Evolutionary conservation across 2,329 filamentous ascomycete species (phyloP), one percentile per base, ranked within the genome.

Genomic region (Ascochyta fabae): DNA sequence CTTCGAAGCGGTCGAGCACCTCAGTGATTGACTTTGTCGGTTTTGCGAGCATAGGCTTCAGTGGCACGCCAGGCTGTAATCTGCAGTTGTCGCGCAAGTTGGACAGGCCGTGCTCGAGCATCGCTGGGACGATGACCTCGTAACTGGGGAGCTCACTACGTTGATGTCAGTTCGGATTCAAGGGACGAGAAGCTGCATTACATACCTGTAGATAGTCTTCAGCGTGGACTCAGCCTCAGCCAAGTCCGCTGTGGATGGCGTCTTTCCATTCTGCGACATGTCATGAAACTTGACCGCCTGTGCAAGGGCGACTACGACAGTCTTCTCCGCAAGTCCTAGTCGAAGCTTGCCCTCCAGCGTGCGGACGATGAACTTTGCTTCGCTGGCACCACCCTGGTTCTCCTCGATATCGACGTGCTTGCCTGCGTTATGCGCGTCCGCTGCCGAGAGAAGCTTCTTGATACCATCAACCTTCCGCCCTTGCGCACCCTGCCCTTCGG

Each of bases 1-100:
- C 88, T 73, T 98, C 95, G 64, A 99, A 99, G 5, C 95, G 90
- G 76, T 99, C 94, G 10, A 99, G 83, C 0, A 99, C 95, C 77
- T 99, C 95, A 0, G 93, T 96, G 67, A 99, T 97, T 5, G 95
- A 93, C 75, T 99, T 99, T 9, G 95, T 99, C 3, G 95, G 95
- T 70, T 98, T 98, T 19, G 95, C 95, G 79, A 99, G 83, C 95
- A 99, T 99, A 67, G 95, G 95, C 77, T 99, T 99, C 55, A 99
- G 82, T 0, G 95, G 95, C 15, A 99, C 90, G 60, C 95, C 95
- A 0, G 95, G 94, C 64, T 92, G 90, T 40, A 99, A 84, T 75
- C 96, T 96, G 83, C 95, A 97, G 53, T 89, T 86, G 9, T 96
- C 89, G 48, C 86, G 85, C 12, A 99, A 79, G 34, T 92, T 88